phyloP scores from a whole-genome alignment of 345 rosid genomes.

The Lepidium africanum region DNA sequence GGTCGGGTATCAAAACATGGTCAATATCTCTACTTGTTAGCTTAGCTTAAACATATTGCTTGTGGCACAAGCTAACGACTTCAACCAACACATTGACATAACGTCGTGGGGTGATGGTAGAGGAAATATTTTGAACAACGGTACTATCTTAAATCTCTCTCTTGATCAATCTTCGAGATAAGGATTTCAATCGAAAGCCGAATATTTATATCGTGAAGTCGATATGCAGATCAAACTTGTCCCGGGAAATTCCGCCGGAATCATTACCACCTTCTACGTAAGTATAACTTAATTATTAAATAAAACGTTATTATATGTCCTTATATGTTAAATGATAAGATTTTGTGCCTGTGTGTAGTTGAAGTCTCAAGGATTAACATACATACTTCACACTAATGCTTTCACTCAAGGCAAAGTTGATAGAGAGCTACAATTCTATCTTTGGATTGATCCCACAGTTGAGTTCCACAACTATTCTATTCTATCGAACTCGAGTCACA shows the following conservation, averaged over 20 bases:
- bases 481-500: constrained; percentile 51
- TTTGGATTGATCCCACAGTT: constrained; percentile 63
- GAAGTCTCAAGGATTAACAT: constrained; percentile 44
- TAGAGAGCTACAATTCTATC: constrained; percentile 65
- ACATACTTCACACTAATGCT: constrained; percentile 59
- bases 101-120: constrained; percentile 45
- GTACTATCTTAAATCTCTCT: constrained; percentile 32
- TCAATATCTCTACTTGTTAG: too few relatives aligned
- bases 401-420: constrained; percentile 60
- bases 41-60: constrained; percentile 7
- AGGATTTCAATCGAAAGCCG: constrained; percentile 37
- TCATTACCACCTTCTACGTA: constrained; percentile 53
- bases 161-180: constrained; percentile 38
- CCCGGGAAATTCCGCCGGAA: constrained; percentile 46
- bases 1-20: too few relatives aligned
- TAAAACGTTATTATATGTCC: neutral
- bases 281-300: constrained; percentile 4
- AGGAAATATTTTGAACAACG: constrained; percentile 29
- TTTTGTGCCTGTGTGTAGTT: constrained; percentile 28
- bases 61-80: constrained; percentile 20
- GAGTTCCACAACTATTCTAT: constrained; percentile 68
- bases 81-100: constrained; percentile 33
- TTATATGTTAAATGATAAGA: neutral
- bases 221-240: constrained; percentile 34
- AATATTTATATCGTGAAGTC: constrained; percentile 34